Percentiles rank a stretch among this genome's conserved stretches.
Conservation (phyloP, 768 basidiomycete genomes). For the Podaxis mareebaensis region DNA sequence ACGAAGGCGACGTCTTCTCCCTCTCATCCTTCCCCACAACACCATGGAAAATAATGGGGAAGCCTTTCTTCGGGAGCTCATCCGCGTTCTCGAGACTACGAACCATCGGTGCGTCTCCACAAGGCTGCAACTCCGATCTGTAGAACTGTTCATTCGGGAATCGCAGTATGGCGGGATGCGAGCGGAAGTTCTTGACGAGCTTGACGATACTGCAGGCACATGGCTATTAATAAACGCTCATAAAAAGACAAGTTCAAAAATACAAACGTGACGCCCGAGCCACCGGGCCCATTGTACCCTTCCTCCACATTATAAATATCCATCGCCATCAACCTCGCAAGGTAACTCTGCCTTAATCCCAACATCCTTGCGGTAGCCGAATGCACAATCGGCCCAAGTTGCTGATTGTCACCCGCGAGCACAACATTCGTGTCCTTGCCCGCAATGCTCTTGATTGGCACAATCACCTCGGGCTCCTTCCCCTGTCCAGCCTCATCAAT, state of each 20-base stretch:
- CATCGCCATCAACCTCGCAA: conserved; percentile 49
- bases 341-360: conserved; percentile 52
- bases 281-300: conserved; percentile 19
- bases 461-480: conserved; percentile 58
- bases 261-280: conserved; percentile 38
- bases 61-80: conserved; percentile 40
- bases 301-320: conserved; percentile 37
- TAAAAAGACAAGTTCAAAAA: conserved; percentile 9
- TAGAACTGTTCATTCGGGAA: conserved; percentile 65
- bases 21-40: conserved; percentile 54
- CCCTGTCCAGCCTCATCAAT: conserved; percentile 69
- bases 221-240: background rate
- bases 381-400: conserved; percentile 59
- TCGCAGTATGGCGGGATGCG: conserved; percentile 52
- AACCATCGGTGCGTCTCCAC: conserved; percentile 43
- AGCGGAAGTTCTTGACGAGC: conserved; percentile 59
- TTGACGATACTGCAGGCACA: conserved; percentile 48
- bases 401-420: conserved; percentile 62
- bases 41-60: conserved; percentile 60
- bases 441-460: conserved; percentile 53
- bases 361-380: conserved; percentile 46
- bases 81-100: conserved; percentile 38
- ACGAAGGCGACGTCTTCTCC: conserved; percentile 59
- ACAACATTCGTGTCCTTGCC: conserved; percentile 49
- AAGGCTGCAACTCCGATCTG: conserved; percentile 46